Percentiles rank a stretch among this genome's conserved stretches.
phyloP scores from a whole-genome alignment of 2,329 filamentous ascomycete genomes.

The Didymella exigua region DNA sequence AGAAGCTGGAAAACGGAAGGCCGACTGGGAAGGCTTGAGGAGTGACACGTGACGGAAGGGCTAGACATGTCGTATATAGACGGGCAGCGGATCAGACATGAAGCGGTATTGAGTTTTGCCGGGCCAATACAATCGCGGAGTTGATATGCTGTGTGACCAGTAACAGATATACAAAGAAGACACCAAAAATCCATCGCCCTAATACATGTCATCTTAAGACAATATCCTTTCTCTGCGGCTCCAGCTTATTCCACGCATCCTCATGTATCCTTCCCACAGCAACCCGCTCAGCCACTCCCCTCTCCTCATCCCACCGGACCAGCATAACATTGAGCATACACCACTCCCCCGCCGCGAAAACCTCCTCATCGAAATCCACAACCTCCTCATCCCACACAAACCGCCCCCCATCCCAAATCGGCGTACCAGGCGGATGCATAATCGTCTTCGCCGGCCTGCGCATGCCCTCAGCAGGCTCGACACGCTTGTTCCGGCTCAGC shows the following conservation, averaged over 20 bases:
- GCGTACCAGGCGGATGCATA: slow-evolving; percentile 41
- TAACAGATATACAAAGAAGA: neutral
- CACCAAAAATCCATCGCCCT: neutral
- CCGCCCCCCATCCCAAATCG: slow-evolving; percentile 36
- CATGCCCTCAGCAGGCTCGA: slow-evolving; percentile 22
- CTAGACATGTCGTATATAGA: too few relatives aligned
- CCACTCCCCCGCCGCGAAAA: slow-evolving; percentile 34
- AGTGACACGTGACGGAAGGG: neutral
- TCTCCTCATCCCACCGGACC: slow-evolving; percentile 35
- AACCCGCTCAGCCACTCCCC: slow-evolving; percentile 30
- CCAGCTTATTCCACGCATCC: slow-evolving; percentile 33
- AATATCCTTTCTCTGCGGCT: slow-evolving; percentile 32
- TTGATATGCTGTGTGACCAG: neutral
- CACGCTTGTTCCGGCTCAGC: slow-evolving; percentile 35
- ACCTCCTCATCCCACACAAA: slow-evolving; percentile 40
- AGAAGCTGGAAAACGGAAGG: slow-evolving; percentile 31
- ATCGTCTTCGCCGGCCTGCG: slow-evolving; percentile 21
- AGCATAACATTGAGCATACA: slow-evolving; percentile 44
- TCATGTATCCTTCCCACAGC: slow-evolving; percentile 43
- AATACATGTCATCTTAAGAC: slow-evolving; percentile 26
- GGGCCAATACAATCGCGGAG: neutral
- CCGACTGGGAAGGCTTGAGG: neutral
- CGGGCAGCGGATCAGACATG: neutral
- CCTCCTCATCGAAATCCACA: slow-evolving; percentile 32
- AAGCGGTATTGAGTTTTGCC: too few relatives aligned